phyloP scores from a whole-genome alignment of 257 asterid genomes.

The Striga asiatica region DNA sequence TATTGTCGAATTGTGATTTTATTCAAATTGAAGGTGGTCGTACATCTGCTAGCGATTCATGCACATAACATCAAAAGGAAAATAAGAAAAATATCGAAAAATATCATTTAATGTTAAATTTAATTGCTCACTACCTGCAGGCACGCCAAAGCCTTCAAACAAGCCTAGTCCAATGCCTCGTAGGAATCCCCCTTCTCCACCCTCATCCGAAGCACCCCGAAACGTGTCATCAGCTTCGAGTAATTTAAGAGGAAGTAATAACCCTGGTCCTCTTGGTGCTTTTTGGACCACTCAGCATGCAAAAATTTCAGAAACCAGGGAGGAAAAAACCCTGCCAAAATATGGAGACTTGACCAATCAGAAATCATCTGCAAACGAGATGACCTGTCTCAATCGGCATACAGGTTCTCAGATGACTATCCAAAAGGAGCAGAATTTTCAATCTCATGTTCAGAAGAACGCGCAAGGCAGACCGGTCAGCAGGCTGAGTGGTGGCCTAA shows the following conservation, averaged over 20 bases:
- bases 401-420: not conserved
- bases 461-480: conserved; percentile 12
- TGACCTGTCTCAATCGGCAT: conserved; percentile 35
- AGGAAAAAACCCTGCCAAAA: conserved; percentile 42
- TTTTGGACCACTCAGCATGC: conserved; percentile 91
- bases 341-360: conserved; percentile 38
- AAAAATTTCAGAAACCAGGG: conserved; percentile 36
- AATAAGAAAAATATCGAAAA: no score
- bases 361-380: conserved; percentile 33
- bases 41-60: no score
- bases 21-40: no score
- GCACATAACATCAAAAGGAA: no score
- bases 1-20: conserved; percentile 5
- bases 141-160: conserved; percentile 49
- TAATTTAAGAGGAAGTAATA: conserved; percentile 36
- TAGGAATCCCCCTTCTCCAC: conserved; percentile 84
- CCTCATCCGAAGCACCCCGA: conserved; percentile 47
- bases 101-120: no score
- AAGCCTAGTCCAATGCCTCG: conserved; percentile 78
- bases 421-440: not conserved
- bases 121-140: conserved; percentile 17
- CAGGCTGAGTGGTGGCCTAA: conserved; percentile 12
- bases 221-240: conserved; percentile 32
- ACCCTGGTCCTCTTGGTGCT: conserved; percentile 54
- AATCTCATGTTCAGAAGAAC: conserved; percentile 6